Percentiles rank a stretch among this genome's conserved stretches.
These are phyloP conservation scores for Xylaria nigripes DNA, from an alignment of 495 filamentous ascomycete species.

Conservation along the genomic window DNA sequence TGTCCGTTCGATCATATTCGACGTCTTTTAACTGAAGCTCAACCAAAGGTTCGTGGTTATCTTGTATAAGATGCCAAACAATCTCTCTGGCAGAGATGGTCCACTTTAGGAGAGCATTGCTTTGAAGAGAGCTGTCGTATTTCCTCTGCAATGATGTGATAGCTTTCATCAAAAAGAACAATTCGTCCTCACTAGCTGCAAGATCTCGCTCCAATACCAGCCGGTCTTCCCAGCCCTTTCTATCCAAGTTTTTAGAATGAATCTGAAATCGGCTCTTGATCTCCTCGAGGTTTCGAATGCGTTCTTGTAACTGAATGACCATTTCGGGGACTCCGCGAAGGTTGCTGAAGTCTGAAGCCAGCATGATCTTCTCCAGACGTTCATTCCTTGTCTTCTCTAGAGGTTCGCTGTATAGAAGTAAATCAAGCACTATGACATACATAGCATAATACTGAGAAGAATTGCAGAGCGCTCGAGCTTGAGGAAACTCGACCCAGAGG, in stretches of 20 bases:
- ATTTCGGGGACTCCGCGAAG: slow-evolving; percentile 87
- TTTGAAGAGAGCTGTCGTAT: slow-evolving; percentile 60
- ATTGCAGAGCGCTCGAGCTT: slow-evolving; percentile 85
- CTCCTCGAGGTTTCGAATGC: slow-evolving; percentile 89
- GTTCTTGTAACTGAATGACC: slow-evolving; percentile 81
- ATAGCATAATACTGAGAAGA: slow-evolving; percentile 94
- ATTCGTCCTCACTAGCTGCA: slow-evolving; percentile 82
- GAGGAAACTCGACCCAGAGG: slow-evolving; percentile 92
- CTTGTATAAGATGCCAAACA: slow-evolving; percentile 90
- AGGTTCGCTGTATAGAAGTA: slow-evolving; percentile 90
- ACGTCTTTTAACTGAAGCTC: slow-evolving; percentile 89
- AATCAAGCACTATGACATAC: slow-evolving; percentile 92
- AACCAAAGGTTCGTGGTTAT: slow-evolving; percentile 77
- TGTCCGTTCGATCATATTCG: slow-evolving; percentile 87
- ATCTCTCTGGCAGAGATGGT: slow-evolving; percentile 86
- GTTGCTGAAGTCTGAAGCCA: slow-evolving; percentile 99
- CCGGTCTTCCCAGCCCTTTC: slow-evolving; percentile 84
- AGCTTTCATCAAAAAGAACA: slow-evolving; percentile 99
- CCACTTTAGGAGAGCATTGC: slow-evolving; percentile 75
- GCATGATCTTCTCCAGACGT: slow-evolving; percentile 94
- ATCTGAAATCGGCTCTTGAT: slow-evolving; percentile 96
- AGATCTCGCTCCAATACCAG: slow-evolving; percentile 81
- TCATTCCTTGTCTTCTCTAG: slow-evolving; percentile 92
- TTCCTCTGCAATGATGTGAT: slow-evolving; percentile 93
- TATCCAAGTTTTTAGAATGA: slow-evolving; percentile 79